Conservation (phyloP, 768 basidiomycete genomes). For the Postia placenta region DNA sequence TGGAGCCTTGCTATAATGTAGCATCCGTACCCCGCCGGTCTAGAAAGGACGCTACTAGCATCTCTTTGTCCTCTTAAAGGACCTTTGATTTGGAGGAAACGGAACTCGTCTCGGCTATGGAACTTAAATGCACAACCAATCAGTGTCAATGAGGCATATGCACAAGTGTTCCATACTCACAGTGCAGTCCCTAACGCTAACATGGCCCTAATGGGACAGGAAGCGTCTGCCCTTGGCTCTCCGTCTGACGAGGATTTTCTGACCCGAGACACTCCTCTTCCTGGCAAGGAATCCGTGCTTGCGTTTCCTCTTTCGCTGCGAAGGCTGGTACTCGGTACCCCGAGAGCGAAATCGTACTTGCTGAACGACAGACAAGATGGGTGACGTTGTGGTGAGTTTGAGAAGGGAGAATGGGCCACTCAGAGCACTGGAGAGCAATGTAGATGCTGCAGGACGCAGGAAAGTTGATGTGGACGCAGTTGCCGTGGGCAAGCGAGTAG, state of each 20-base stretch:
- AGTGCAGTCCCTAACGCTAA: too few relatives aligned
- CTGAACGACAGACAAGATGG: conserved; percentile 35
- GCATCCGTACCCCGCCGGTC: background rate
- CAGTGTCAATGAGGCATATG: background rate
- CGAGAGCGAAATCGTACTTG: conserved; percentile 61
- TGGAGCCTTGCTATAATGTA: too few relatives aligned
- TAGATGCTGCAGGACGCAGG: background rate
- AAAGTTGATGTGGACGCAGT: background rate
- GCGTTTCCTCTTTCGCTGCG: conserved; percentile 86
- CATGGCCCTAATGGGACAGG: conserved; percentile 57
- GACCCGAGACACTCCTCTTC: conserved; percentile 60
- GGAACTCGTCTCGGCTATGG: background rate
- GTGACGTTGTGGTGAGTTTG: conserved; percentile 18
- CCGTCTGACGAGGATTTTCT: conserved; percentile 66
- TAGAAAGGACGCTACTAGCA: background rate
- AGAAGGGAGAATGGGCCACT: background rate
- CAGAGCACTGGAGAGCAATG: background rate
- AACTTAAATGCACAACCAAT: background rate
- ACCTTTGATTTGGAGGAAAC: background rate
- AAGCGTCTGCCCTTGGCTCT: conserved; percentile 71
- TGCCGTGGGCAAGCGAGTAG: background rate
- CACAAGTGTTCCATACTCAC: background rate
- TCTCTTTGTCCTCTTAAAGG: background rate
- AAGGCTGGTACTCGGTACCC: conserved; percentile 96
- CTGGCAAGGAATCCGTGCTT: conserved; percentile 88